Base-by-base conservation (phyloP, 83 land plant species). In the Isoetes engelmannii region DNA sequence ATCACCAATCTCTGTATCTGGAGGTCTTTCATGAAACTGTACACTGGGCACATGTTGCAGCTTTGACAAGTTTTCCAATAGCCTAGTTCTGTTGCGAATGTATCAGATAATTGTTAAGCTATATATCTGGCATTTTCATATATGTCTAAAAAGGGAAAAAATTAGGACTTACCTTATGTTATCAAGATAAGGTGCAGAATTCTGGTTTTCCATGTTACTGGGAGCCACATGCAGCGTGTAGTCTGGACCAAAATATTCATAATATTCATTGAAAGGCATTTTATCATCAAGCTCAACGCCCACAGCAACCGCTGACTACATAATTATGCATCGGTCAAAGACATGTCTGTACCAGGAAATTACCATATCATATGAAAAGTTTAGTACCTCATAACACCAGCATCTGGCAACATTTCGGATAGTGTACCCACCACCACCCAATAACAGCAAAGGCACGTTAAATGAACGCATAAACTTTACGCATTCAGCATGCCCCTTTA, bases 401-500 rank as follows among this genome's bases (percentile, higher is more conserved):
- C 96, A 91, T 12, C 96, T 87, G 46, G 96, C 96, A 58, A 91
- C 96, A 79, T 91, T 91, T 44, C 96, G 81, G 43, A 91, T 88
- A 4, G 96, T 91, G 72, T 91, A 91, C 12, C 96, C 96, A 48
- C 96, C 96, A 6, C 96, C 96, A 18, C 96, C 96, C 54, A 91
- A 65, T 45, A 91, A 80, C 84, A 91, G 80, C 68, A 91, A 61
- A 43, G 96, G 96, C 6, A 85, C 89, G 78, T 91, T 88, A 61
- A 86, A 91, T 44, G 96, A 91, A 54, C 92, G 77, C 53, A 91
- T 67, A 48, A 73, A 91, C 7, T 85, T 75, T 17, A 91, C 82
- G 68, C 96, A 91, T 62, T 86, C 86, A 8, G 92, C 96, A 83
- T 91, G 96, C 7, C 96, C 96, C 63, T 76, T 91, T n/a, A 91